These are phyloP conservation scores for Rosa multiflora DNA, from an alignment of 306 rosid genomes.

Conservation along the genomic window DNA sequence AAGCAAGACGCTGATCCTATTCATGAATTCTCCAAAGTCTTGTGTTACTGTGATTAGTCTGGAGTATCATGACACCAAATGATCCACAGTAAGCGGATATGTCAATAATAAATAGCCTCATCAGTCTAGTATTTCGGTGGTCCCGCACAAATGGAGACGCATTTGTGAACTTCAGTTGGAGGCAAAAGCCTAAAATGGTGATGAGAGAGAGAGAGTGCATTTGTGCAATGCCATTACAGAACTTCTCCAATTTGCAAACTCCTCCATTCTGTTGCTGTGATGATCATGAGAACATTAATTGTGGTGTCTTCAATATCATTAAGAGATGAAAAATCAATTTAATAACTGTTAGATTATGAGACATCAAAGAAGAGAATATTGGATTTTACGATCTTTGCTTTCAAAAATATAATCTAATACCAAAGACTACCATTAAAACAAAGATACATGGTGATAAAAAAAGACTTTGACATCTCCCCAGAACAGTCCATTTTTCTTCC, in stretches of 20 bases:
- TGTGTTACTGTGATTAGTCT: not conserved
- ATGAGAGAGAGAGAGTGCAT: not conserved
- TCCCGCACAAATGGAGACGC: not conserved
- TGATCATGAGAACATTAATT: not conserved
- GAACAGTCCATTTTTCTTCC: too few species aligned
- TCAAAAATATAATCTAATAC: too few species aligned
- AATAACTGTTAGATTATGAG: too few species aligned
- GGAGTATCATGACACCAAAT: not conserved
- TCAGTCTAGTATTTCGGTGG: not conserved
- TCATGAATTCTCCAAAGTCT: not conserved
- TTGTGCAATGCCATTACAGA: not conserved
- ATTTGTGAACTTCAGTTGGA: not conserved
- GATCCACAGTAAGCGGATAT: not conserved
- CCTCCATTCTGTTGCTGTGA: not conserved
- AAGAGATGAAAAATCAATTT: too few species aligned
- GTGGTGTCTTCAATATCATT: too few species aligned
- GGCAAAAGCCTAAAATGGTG: not conserved
- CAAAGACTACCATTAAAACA: too few species aligned
- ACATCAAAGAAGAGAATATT: too few species aligned
- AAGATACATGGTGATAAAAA: too few species aligned
- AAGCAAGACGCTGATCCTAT: not conserved
- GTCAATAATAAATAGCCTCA: not conserved
- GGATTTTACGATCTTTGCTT: too few species aligned
- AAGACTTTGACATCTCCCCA: too few species aligned
- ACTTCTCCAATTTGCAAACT: not conserved